Conservation (phyloP, 148 eudicot species). For the Simmondsia chinensis region DNA sequence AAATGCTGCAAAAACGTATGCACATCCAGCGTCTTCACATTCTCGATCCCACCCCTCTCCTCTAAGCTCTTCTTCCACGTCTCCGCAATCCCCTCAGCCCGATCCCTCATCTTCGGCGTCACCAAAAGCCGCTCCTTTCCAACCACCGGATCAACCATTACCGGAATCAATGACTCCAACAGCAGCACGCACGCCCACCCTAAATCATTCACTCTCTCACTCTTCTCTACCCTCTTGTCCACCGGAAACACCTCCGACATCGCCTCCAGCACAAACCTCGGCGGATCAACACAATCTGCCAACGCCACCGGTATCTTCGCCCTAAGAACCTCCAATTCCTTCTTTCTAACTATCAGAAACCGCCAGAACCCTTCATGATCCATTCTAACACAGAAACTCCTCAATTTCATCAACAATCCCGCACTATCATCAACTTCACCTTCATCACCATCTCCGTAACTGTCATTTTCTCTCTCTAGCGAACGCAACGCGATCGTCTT, state of each 20-base stretch:
- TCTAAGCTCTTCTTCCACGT: constrained; percentile 89
- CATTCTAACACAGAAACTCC: constrained; percentile 49
- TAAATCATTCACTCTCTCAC: constrained; percentile 53
- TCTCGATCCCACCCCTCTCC: constrained; percentile 86
- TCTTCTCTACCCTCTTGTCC: constrained; percentile 47
- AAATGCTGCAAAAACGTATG: constrained; percentile 92
- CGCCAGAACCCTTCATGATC: constrained; percentile 62
- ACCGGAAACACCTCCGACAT: constrained; percentile 93
- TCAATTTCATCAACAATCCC: constrained; percentile 43
- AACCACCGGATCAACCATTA: constrained; percentile 64
- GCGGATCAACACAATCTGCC: constrained; percentile 66
- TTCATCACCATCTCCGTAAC: not conserved
- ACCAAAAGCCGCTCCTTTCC: constrained; percentile 80
- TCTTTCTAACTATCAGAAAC: constrained; percentile 57
- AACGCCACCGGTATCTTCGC: constrained; percentile 46
- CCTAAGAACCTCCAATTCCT: constrained; percentile 62
- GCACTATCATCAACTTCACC: constrained; percentile 53
- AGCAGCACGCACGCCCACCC: constrained; percentile 96
- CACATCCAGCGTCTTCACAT: constrained; percentile 89
- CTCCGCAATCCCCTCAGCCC: constrained; percentile 79
- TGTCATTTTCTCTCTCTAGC: not conserved
- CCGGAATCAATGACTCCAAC: constrained; percentile 69
- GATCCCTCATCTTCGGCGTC: constrained; percentile 54
- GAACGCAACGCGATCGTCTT: constrained; percentile 24
- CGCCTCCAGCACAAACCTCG: constrained; percentile 69